Percentiles rank a stretch among this genome's conserved stretches.
Evolutionary conservation across 345 rosid species (phyloP).

Genomic region (Lumnitzera littorea): DNA sequence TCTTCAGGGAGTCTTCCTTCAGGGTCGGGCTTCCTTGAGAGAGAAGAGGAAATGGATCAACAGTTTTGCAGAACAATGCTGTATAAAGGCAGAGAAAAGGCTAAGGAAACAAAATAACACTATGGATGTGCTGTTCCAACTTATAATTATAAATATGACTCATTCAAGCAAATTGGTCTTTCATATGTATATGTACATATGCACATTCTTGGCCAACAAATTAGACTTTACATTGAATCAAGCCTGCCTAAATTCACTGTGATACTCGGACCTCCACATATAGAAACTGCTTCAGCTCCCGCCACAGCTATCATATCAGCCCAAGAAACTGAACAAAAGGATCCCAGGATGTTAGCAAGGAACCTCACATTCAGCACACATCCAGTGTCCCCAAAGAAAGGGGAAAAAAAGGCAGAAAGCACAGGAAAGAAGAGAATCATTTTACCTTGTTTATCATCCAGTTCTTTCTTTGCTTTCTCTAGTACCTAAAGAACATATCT

Average conservation of each 20-base stretch:
- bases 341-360: slow-evolving; percentile 19
- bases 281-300: slow-evolving; percentile 86
- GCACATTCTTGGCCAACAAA: background rate
- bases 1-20: slow-evolving; percentile 83
- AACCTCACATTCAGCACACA: background rate
- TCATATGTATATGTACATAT: too few relatives aligned
- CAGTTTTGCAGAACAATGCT: background rate
- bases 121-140: too few relatives aligned
- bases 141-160: too few relatives aligned
- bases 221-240: slow-evolving; percentile 50
- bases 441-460: slow-evolving; percentile 62
- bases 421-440: background rate
- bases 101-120: too few relatives aligned
- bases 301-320: slow-evolving; percentile 88
- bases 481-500: slow-evolving; percentile 51
- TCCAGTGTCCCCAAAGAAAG: too few relatives aligned
- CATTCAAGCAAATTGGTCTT: too few relatives aligned
- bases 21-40: slow-evolving; percentile 64
- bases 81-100: too few relatives aligned
- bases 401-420: too few relatives aligned
- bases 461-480: slow-evolving; percentile 67
- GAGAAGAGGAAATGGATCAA: slow-evolving; percentile 4
- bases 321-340: slow-evolving; percentile 68
- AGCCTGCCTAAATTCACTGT: slow-evolving; percentile 63
- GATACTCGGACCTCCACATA: slow-evolving; percentile 87